Evolutionary conservation across 139 green algal species (phyloP).

Genomic region (Coccomyxa sp.): DNA sequence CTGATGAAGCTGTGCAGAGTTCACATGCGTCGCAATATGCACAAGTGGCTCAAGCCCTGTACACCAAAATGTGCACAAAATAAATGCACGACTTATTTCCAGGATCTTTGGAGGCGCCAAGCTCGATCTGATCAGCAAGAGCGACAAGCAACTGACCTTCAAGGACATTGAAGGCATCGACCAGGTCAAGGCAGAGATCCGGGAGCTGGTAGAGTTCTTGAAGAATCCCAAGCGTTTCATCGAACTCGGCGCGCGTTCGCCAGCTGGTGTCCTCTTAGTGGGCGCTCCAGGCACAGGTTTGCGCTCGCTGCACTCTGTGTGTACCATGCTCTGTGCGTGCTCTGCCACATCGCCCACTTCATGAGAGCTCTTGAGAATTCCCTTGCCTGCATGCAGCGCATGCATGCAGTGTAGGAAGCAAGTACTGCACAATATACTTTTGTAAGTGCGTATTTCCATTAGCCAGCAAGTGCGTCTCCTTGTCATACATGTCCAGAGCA

Average conservation of each 20-base stretch:
- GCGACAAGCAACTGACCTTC: conserved; percentile 45
- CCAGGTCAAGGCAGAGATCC: conserved; percentile 68
- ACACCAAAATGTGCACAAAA: too few relatives aligned
- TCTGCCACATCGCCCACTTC: background rate
- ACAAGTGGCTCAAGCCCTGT: too few relatives aligned
- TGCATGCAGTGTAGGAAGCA: conserved; percentile 7
- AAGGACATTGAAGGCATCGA: conserved; percentile 71
- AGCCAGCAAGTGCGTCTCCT: too few relatives aligned
- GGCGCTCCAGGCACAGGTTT: conserved; percentile 45
- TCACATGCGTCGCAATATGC: too few relatives aligned
- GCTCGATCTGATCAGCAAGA: conserved; percentile 47
- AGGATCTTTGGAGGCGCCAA: conserved; percentile 57
- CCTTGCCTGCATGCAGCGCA: background rate
- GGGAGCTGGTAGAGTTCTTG: conserved; percentile 64
- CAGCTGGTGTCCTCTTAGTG: conserved; percentile 65
- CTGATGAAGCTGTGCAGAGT: too few relatives aligned
- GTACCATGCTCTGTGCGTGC: background rate
- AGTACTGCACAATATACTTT: too few relatives aligned
- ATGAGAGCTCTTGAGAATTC: background rate
- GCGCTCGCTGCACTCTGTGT: background rate
- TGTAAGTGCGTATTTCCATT: too few relatives aligned
- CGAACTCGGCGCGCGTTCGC: conserved; percentile 52
- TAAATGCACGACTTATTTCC: background rate
- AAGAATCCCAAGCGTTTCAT: conserved; percentile 55
- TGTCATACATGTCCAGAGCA: too few relatives aligned